Base-by-base conservation (phyloP, 352 stramenopile genomes). In the Pythium pectinolyticum region DNA sequence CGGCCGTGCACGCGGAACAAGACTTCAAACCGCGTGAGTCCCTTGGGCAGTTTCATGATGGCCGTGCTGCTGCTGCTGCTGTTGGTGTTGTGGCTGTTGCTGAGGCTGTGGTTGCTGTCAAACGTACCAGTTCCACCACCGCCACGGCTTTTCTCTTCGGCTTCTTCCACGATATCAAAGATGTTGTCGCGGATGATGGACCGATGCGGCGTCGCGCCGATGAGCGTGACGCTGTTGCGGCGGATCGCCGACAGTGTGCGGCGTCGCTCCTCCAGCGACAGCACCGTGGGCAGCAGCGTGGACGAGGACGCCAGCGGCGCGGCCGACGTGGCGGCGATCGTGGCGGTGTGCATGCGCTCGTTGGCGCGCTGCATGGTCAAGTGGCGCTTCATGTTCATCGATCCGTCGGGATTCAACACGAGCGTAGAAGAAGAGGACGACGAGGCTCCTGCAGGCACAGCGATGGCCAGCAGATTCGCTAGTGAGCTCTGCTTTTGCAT, bases 31-130 rank as follows among this genome's bases (percentile, higher is more conserved):
- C 82, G 78, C 32, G 84, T 93, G 46, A 93, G 66, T 1, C 82
- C 82, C 39, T 86, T 80, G 0, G 82, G 82, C 2, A 93, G 67
- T 52, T 86, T 84, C 84, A 93, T 93, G 63, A 91, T 88, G 12
- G 81, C 84, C 20, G 82, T 80, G 45, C 48, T 72, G n/a, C n/a
- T n/a, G n/a, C n/a, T 27, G 12, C 46, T n/a, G 12, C 10, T 24
- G 24, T 53, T n/a, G 34, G 34, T 41, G 34, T 41, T 41, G 34
- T 22, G 40, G 11, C 40, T 41, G 34, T 17, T 41, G 10, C 17
- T 10, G 34, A 57, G 75, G 35, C 73, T 77, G 5, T 40, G 43
- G 2, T 56, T 46, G 14, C 66, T 54, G 2, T 70, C 10, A 49
- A 14, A n/a, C 25, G 35, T 37, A 30, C 15, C 25, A 15, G 11